Conservation (phyloP, 805 yeast genomes). For the Scheffersomyces spartinae region DNA sequence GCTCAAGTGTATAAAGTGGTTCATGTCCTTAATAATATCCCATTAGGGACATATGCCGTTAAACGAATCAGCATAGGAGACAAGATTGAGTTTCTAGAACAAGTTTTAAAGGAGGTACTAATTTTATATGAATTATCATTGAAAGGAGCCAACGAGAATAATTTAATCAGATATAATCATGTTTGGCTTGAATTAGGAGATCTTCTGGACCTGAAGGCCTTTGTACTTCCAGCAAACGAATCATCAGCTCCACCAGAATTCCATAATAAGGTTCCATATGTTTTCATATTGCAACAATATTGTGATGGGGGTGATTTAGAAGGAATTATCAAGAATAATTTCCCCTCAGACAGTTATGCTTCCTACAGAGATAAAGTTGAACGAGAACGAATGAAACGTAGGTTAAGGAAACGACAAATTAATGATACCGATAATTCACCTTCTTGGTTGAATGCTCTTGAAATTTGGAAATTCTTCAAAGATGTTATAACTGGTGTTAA, state of each 20-base stretch:
- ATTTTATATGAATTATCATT: slow-evolving; percentile 46
- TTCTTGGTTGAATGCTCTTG: slow-evolving; percentile 44
- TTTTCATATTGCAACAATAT: slow-evolving; percentile 75
- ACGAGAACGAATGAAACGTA: slow-evolving; percentile 14
- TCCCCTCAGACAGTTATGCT: slow-evolving; percentile 11
- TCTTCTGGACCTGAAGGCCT: slow-evolving; percentile 36
- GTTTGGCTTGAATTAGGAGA: slow-evolving; percentile 75
- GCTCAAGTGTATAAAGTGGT: slow-evolving; percentile 80
- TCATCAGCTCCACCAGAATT: slow-evolving; percentile 1
- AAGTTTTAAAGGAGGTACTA: slow-evolving; percentile 68
- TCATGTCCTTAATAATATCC: slow-evolving; percentile 61
- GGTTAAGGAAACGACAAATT: slow-evolving; percentile 5
- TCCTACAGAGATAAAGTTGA: slow-evolving; percentile 16
- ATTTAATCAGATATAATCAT: slow-evolving; percentile 77
- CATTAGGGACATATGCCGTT: slow-evolving; percentile 72
- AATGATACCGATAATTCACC: too few relatives aligned
- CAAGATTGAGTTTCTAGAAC: slow-evolving; percentile 53
- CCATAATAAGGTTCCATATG: slow-evolving; percentile 45
- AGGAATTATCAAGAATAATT: slow-evolving; percentile 31
- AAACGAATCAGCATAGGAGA: slow-evolving; percentile 80
- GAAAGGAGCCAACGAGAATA: slow-evolving; percentile 32
- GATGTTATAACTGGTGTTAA: slow-evolving; percentile 63
- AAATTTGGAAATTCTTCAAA: slow-evolving; percentile 54
- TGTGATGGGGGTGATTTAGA: slow-evolving; percentile 86
- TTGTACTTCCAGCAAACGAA: slow-evolving; percentile 9